Base-by-base conservation (phyloP, 2,329 filamentous ascomycete species). In the Colletotrichum chlorophyti region DNA sequence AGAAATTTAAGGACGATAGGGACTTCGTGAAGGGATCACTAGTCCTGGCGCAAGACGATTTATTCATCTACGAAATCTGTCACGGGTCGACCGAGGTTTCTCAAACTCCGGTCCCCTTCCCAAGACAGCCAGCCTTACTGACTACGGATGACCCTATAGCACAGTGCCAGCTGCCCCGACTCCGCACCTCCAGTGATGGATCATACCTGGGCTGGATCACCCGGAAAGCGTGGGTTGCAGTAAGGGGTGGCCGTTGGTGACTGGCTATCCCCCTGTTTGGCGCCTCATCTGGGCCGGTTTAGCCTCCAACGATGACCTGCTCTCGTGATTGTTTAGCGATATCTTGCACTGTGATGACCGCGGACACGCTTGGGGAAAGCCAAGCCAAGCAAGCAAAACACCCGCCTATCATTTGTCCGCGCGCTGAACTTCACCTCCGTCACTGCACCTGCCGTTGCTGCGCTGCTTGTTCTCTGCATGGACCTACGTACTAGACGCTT, bases 251-350 rank as follows among this genome's bases (percentile, higher is more conserved):
- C 24, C 55, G 42, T 50, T 19, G 42, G 50, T 42, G 50, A 59
- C 50, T 50, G 43, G 57, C 21, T 17, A 38, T 26, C n/a, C n/a
- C n/a, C 14, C 38, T 43, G 38, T 57, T 59, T 50, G 57, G 57
- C 57, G 57, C 57, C 57, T 57, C 51, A 41, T 29, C 43, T 57
- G 52, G 31, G n/a, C n/a, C 35, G 19, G 24, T 3, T 53, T 50
- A 60, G 57, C 43, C 52, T 60, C 52, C 38, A 31, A 57, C 52
- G 35, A 55, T 57, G 52, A 60, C 51, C 38, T 57, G 57, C 52
- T 50, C 57, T 57, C 53, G 57, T 60, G 57, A 60, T 60, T 60
- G 40, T 57, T 45, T 60, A 60, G 57, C 45, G 52, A 52, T 21
- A 19, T 58, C 32, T 52, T 43, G 26, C 47, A 38, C 48, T 41